Evolutionary conservation across 148 eudicot species (phyloP), one percentile per base, ranked within the genome.

Genomic region (Fagopyrum homotropicum): DNA sequence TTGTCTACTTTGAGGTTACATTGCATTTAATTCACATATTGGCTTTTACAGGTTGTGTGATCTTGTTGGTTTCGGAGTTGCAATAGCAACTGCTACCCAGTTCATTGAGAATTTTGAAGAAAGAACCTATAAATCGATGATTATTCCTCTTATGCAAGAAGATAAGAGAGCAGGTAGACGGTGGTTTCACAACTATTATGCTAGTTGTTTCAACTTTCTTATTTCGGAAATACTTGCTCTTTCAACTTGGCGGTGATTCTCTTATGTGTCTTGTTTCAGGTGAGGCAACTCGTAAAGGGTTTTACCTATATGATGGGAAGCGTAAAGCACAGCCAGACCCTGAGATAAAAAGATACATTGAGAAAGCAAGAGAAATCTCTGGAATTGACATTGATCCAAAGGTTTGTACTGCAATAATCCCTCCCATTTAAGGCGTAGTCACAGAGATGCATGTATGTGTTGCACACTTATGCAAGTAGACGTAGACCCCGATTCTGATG

Each of bases 61-160:
- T 76, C 91, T 94, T 74, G 98, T 94, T 69, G 98, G 98, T 52
- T 94, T 90, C 83, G 96, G 96, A 73, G 98, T 94, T 77, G 96
- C 89, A 2, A 46, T 94, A 73, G 98, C 97, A 69, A 90, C 91
- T 56, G 92, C 90, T 16, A 75, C 76, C 52, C 97, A 91, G 74
- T 94, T 85, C 73, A 78, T 94, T 63, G 78, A 85, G 79, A 89
- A 90, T 82, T 91, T 91, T 79, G 88, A 95, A 0, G 98, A 91
- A 69, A 90, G 98, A 79, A 84, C 92, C 43, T 94, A 91, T 73
- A 91, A 84, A 76, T 94, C 98, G 22, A 85, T 88, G 93, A 60
- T 94, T 63, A 85, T 94, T 49, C 98, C 97, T 45, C 89, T 94
- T 52, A 76, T 94, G 97, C 93, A 88, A 83, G 96, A 94, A 86